Base-by-base conservation (phyloP, 164 flowering plant species). In the Liquidambar formosana region DNA sequence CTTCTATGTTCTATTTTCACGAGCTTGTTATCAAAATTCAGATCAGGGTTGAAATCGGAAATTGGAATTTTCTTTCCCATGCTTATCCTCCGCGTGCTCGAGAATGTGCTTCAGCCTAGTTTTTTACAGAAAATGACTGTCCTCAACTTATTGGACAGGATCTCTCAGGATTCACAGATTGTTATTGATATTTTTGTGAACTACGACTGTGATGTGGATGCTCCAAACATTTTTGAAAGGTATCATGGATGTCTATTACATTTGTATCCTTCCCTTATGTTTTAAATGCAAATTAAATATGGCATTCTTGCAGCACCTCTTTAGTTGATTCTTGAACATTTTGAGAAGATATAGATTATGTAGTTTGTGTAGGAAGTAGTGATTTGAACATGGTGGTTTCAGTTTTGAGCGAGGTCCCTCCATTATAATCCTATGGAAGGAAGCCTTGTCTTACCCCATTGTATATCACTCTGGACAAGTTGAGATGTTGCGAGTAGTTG, bases 181-280 rank as follows among this genome's bases (percentile, higher is more conserved):
- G 78, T 90, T 47, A 75, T 96, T 72, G 99, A 96, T 76, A 78
- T 86, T 62, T 96, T 93, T 82, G 97, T 96, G 73, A 96, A 96
- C 79, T 96, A 93, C 78, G 99, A 96, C 64, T 96, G 98, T 75
- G 97, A 96, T 80, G 89, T 96, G 72, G 96, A 92, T 77, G 81
- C 97, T 46, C 96, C 99, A 66, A 96, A 96, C 83, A 87, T 96
- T 57, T 96, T 87, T 82, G 98, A 93, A 80, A 93, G 98, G 99
- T 96, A 89, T 45, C 23, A 41, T 57, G 26, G 38, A 14, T 78
- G 1, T 27, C 16, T 64, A 23, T 1, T 46, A 10, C 38, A 14
- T 21, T 49, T 22, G 26, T 21, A 47, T 9, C 15, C 23, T 56
- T 58, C 62, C 33, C 16, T 64, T 13, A 5, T 47, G n/a, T 57